phyloP scores from a whole-genome alignment of 129 eudicot species.

The Rutidosis leptorrhynchoides region DNA sequence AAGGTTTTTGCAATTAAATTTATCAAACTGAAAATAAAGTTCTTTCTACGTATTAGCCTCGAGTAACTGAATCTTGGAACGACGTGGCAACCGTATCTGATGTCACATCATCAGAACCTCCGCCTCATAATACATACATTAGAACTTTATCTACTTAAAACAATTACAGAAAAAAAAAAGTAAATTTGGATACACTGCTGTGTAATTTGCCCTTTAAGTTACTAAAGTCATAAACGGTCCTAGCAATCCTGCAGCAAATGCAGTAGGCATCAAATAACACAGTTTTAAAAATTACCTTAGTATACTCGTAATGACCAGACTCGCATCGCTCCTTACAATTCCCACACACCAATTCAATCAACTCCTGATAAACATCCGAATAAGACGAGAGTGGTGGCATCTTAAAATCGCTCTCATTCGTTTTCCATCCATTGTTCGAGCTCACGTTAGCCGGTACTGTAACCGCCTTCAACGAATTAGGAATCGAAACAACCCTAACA shows the following conservation, averaged over 20 bases:
- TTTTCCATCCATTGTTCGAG: conserved; percentile 12
- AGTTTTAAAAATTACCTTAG: conserved; percentile 39
- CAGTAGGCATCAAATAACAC: too few relatives aligned
- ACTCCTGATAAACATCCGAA: conserved; percentile 59
- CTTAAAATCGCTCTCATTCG: conserved; percentile 40
- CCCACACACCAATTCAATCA: conserved; percentile 54
- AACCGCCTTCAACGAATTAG: conserved; percentile 72
- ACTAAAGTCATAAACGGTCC: neutral
- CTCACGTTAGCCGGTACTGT: conserved; percentile 32
- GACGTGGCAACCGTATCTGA: neutral
- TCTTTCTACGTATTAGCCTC: neutral
- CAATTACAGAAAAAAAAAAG: neutral
- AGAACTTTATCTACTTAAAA: neutral
- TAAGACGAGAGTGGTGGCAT: conserved; percentile 77
- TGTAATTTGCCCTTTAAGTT: neutral
- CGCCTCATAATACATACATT: neutral
- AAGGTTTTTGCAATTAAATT: too few relatives aligned
- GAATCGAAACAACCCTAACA: conserved; percentile 80
- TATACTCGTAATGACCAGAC: conserved; percentile 49
- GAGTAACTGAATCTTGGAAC: neutral
- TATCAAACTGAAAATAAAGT: neutral
- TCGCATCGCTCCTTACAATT: conserved; percentile 62
- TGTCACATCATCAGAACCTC: neutral
- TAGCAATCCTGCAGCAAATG: too few relatives aligned
- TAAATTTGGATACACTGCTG: neutral